A percentile compares a stretch with the other conserved stretches of the same genome.
These are phyloP conservation scores for Tremellales sp. DNA, from an alignment of 1,284 basidiomycete genomes.

Conservation along the genomic window DNA sequence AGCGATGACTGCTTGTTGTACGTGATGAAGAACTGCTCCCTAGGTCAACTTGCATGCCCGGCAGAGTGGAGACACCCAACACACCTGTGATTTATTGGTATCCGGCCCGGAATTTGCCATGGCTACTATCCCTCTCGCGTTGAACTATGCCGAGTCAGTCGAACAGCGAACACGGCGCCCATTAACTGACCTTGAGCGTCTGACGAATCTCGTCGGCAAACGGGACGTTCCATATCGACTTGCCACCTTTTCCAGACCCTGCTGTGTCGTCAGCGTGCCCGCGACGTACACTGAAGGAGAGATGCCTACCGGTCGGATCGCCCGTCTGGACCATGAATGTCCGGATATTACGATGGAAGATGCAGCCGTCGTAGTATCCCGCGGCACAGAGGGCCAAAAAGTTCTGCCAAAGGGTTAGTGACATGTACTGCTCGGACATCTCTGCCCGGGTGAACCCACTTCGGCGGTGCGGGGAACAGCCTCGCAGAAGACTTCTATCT, in stretches of 20 bases:
- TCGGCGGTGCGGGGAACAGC: slow-evolving; percentile 90
- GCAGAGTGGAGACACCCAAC: slow-evolving; percentile 11
- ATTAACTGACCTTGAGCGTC: slow-evolving; percentile 71
- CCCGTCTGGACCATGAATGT: slow-evolving; percentile 95
- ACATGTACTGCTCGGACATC: background rate
- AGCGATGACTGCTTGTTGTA: slow-evolving; percentile 88
- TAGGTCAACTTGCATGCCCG: background rate
- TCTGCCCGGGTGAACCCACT: slow-evolving; percentile 51
- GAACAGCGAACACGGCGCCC: background rate
- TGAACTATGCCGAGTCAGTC: slow-evolving; percentile 62
- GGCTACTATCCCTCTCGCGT: slow-evolving; percentile 85
- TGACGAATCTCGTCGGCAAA: slow-evolving; percentile 87
- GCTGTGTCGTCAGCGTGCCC: slow-evolving; percentile 10
- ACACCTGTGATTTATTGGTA: slow-evolving; percentile 73
- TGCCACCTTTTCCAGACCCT: slow-evolving; percentile 53
- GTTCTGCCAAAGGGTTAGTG: slow-evolving; percentile 58
- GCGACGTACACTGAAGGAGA: background rate
- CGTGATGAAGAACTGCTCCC: slow-evolving; percentile 79
- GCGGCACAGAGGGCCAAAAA: slow-evolving; percentile 91
- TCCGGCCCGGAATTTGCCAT: slow-evolving; percentile 95
- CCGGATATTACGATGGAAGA: slow-evolving; percentile 89
- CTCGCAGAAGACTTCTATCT: slow-evolving; percentile 98
- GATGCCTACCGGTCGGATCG: slow-evolving; percentile 65
- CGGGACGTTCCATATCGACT: slow-evolving; percentile 62
- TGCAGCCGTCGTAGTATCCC: slow-evolving; percentile 75